Evolutionary conservation across 768 basidiomycete species (phyloP).

Genomic region (Macrolepiota fuliginosa): DNA sequence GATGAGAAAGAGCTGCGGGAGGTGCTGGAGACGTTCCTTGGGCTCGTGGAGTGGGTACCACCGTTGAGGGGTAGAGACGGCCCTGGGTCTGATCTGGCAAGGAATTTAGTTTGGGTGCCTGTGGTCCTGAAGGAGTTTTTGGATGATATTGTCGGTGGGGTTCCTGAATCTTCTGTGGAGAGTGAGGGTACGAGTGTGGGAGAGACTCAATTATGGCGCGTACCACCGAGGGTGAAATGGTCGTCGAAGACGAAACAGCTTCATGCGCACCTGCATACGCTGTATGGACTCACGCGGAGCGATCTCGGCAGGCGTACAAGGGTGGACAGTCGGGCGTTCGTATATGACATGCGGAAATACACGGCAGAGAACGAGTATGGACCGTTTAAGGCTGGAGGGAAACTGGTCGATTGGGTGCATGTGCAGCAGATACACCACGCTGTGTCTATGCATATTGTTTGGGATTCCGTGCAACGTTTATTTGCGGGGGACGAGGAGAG

Average conservation of each 20-base stretch:
- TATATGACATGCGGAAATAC: conserved; percentile 66
- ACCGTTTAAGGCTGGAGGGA: conserved; percentile 47
- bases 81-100: conserved; percentile 31
- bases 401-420: conserved; percentile 58
- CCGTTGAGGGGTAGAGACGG: conserved; percentile 27
- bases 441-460: conserved; percentile 49
- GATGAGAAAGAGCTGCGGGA: conserved; percentile 36
- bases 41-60: conserved; percentile 41
- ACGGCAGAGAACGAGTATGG: conserved; percentile 48
- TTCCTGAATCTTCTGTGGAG: background rate
- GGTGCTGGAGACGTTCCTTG: conserved; percentile 48
- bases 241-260: conserved; percentile 27
- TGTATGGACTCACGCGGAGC: conserved; percentile 49
- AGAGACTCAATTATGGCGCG: background rate
- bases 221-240: background rate
- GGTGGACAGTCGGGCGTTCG: conserved; percentile 46
- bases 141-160: conserved; percentile 26
- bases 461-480: conserved; percentile 21
- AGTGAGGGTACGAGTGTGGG: background rate
- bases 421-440: conserved; percentile 53
- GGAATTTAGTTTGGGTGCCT: conserved; percentile 52
- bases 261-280: conserved; percentile 50
- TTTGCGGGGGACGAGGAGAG: conserved; percentile 18
- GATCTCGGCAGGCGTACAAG: conserved; percentile 35
- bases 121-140: conserved; percentile 44